Evolutionary conservation across 169 alveolate species (phyloP), one percentile per base, ranked within the genome.

Genomic region (Eimeria zaria): DNA sequence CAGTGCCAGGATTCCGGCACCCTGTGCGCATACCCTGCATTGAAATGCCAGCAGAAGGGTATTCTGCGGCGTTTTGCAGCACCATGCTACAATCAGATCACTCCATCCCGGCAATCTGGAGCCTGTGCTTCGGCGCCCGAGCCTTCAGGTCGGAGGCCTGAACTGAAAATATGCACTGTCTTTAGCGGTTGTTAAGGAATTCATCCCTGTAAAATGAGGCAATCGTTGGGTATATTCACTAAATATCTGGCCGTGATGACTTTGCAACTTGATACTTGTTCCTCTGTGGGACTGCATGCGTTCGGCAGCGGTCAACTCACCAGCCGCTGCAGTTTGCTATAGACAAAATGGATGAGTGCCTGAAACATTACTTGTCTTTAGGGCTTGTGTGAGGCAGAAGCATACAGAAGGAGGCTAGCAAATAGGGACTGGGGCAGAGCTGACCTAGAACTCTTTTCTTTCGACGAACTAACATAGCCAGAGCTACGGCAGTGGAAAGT

Each of bases 251-350:
- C 53, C 1, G 51, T 71, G 18, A 16, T 7, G 18, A 33, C 83
- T 2, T 3, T 7, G 51, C 16, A 80, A n/a, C 30, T 2, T 8
- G 30, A 33, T 2, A 80, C n/a, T 27, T 3, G 33, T 18, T 80
- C 46, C 30, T 0, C n/a, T 7, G 1, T 53, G 91, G 91, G 74
- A 51, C 91, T 83, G 91, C 91, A 83, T 83, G 91, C 51, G 20
- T 51, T 58, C 76, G 91, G 91, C 91, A 83, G 91, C 91, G 76
- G 91, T 60, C 91, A 60, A 83, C 91, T 16, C 16, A 18, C 20
- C 16, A 18, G 58, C 53, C 0, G 74, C 58, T 7, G 76, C n/a
- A 36, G 55, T 83, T 24, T 46, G 64, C n/a, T 41, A 46, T 48
- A 51, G 67, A 78, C 24, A n/a, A 46, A 48, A 39, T 12, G 4